Evolutionary conservation across 805 yeast genomes (phyloP).

Genomic region (Candida caryicola): DNA sequence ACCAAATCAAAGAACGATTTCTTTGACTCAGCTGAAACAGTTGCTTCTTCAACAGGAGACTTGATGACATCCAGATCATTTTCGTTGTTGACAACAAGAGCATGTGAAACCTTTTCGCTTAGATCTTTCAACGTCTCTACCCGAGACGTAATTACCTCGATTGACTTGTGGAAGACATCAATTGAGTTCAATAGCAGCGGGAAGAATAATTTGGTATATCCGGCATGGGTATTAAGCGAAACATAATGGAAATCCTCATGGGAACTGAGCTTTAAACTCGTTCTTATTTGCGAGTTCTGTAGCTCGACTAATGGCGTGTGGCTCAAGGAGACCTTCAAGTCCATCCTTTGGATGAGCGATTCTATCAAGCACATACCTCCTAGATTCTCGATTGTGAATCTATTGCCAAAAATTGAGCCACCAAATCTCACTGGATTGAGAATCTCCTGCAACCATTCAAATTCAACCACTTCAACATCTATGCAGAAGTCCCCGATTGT

Average conservation of each 20-base stretch:
- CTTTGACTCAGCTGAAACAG: background rate
- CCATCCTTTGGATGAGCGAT: slow-evolving; percentile 18
- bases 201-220: slow-evolving; percentile 28
- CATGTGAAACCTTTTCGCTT: slow-evolving; percentile 10
- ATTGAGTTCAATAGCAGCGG: slow-evolving; percentile 19
- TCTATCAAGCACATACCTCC: slow-evolving; percentile 14
- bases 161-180: slow-evolving; percentile 13
- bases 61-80: background rate
- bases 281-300: slow-evolving; percentile 25
- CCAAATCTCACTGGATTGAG: slow-evolving; percentile 16
- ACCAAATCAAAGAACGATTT: slow-evolving; percentile 7
- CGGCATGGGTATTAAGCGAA: slow-evolving; percentile 18
- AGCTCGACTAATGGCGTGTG: slow-evolving; percentile 18
- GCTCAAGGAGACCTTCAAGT: slow-evolving; percentile 15
- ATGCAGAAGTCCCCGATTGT: slow-evolving; percentile 10
- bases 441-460: slow-evolving; percentile 18
- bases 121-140: background rate
- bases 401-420: slow-evolving; percentile 18
- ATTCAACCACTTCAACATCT: slow-evolving; percentile 17
- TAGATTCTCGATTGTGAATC: slow-evolving; percentile 12
- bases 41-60: background rate
- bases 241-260: slow-evolving; percentile 13
- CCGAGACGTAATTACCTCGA: slow-evolving; percentile 4
- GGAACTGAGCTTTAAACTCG: slow-evolving; percentile 13
- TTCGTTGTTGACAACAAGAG: background rate